These are phyloP conservation scores for Globisporangium canariense DNA, from an alignment of 352 stramenopile species.

Conservation along the genomic window DNA sequence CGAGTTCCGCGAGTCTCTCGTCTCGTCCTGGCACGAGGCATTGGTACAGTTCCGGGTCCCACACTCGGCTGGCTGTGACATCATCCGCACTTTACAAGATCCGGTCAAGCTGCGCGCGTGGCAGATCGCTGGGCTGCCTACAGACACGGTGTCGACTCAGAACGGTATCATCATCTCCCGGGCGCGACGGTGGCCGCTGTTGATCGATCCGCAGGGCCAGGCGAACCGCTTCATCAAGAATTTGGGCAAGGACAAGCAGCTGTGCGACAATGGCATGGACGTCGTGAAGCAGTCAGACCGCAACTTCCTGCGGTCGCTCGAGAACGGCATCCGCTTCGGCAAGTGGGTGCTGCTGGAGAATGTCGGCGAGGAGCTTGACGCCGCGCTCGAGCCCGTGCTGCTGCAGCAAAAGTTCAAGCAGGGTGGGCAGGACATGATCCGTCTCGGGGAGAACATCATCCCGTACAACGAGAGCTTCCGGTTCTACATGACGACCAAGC, in stretches of 20 bases:
- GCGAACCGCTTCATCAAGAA: constrained; percentile 92
- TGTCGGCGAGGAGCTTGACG: constrained; percentile 87
- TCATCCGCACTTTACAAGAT: constrained; percentile 84
- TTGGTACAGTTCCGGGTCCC: constrained; percentile 56
- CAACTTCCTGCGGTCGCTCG: constrained; percentile 84
- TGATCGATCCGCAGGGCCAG: constrained; percentile 92
- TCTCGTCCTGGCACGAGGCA: constrained; percentile 62
- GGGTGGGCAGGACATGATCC: constrained; percentile 90
- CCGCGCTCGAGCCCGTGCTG: constrained; percentile 87
- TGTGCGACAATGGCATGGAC: constrained; percentile 90
- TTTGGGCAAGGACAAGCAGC: constrained; percentile 76
- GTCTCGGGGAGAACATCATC: constrained; percentile 89
- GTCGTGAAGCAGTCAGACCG: constrained; percentile 89
- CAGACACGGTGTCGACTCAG: constrained; percentile 90
- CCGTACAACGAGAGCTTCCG: constrained; percentile 90
- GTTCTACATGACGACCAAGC: constrained; percentile 92
- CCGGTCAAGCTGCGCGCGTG: constrained; percentile 86
- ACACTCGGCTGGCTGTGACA: constrained; percentile 81
- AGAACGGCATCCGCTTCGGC: constrained; percentile 90
- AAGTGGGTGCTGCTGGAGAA: constrained; percentile 92
- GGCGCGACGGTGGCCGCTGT: constrained; percentile 79
- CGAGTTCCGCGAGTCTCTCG: constrained; percentile 76
- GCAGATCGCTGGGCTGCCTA: constrained; percentile 86
- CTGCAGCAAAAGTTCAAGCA: constrained; percentile 92
- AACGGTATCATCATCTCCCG: constrained; percentile 92